Conservation (phyloP, 2,329 filamentous ascomycete genomes). For the Ustilaginoidea virens region DNA sequence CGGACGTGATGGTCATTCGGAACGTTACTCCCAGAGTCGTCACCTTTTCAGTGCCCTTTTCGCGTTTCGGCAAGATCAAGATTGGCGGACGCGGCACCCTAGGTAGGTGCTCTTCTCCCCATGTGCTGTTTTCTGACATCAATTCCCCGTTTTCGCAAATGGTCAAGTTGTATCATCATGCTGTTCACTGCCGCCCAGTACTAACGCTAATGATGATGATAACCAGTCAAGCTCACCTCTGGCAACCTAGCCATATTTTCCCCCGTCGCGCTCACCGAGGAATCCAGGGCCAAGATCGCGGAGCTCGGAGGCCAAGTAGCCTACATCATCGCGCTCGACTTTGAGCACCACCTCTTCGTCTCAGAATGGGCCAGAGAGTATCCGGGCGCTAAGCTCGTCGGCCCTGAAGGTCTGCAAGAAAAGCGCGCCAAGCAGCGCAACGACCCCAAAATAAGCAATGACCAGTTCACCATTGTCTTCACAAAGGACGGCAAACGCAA, state of each 20-base stretch:
- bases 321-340: slow-evolving; percentile 78
- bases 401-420: slow-evolving; percentile 66
- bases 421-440: slow-evolving; percentile 51
- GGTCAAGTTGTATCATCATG: too few species aligned
- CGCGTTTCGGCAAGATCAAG: slow-evolving; percentile 62
- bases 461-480: slow-evolving; percentile 53
- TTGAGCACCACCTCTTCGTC: slow-evolving; percentile 91
- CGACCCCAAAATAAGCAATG: slow-evolving; percentile 28
- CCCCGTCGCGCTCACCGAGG: slow-evolving; percentile 69
- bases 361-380: slow-evolving; percentile 70
- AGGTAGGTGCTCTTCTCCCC: slow-evolving; percentile 32
- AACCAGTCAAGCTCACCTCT: slow-evolving; percentile 59
- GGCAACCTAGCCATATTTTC: slow-evolving; percentile 82
- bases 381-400: slow-evolving; percentile 66
- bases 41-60: slow-evolving; percentile 72
- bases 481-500: slow-evolving; percentile 36
- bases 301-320: slow-evolving; percentile 53
- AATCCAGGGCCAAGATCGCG: slow-evolving; percentile 48
- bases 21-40: slow-evolving; percentile 65
- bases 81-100: slow-evolving; percentile 80
- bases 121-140: not conserved
- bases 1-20: slow-evolving; percentile 80
- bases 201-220: too few species aligned
- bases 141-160: too few species aligned
- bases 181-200: too few species aligned